Percentiles rank a stretch among this genome's conserved stretches.
These are phyloP conservation scores for Diplocarpon mali DNA, from an alignment of 2,329 filamentous ascomycete genomes.

Conservation along the genomic window DNA sequence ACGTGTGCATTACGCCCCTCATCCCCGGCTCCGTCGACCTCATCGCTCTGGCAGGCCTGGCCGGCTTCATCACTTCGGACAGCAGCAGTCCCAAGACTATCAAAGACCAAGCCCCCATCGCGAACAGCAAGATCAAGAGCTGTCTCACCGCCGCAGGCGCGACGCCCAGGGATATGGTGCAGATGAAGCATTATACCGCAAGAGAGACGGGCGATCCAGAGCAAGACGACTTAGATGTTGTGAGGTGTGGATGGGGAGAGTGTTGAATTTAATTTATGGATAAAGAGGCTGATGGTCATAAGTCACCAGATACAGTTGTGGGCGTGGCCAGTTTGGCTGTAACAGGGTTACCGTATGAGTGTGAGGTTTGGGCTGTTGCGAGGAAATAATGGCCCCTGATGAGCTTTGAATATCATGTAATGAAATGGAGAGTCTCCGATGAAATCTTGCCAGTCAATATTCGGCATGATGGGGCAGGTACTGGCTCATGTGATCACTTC, in stretches of 20 bases:
- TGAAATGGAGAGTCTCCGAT: not conserved
- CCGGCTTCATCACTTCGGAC: not conserved
- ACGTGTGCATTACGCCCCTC: slow-evolving; percentile 7
- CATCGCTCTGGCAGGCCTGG: slow-evolving; percentile 3
- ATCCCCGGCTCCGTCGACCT: slow-evolving; percentile 5
- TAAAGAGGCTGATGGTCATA: slow-evolving; percentile 3
- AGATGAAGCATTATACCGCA: slow-evolving; percentile 7
- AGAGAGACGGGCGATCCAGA: slow-evolving; percentile 2
- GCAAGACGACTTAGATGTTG: slow-evolving; percentile 2
- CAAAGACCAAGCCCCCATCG: slow-evolving; percentile 4
- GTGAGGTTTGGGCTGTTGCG: slow-evolving; percentile 8
- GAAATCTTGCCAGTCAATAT: too few relatives aligned
- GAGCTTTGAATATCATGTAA: not conserved
- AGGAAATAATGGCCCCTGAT: not conserved
- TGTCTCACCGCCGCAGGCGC: slow-evolving; percentile 5
- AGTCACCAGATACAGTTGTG: slow-evolving; percentile 6
- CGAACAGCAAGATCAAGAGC: slow-evolving; percentile 6
- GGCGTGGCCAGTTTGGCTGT: slow-evolving; percentile 4
- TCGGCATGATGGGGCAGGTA: too few relatives aligned
- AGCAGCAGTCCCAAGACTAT: slow-evolving; percentile 1
- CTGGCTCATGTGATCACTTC: too few relatives aligned
- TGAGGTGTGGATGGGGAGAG: slow-evolving; percentile 6
- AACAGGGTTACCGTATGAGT: slow-evolving; percentile 5
- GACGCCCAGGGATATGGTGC: slow-evolving; percentile 5
- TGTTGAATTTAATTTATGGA: slow-evolving; percentile 6